Conservation (phyloP, 2,329 filamentous ascomycete genomes). For the Rutstroemia sydowiana region DNA sequence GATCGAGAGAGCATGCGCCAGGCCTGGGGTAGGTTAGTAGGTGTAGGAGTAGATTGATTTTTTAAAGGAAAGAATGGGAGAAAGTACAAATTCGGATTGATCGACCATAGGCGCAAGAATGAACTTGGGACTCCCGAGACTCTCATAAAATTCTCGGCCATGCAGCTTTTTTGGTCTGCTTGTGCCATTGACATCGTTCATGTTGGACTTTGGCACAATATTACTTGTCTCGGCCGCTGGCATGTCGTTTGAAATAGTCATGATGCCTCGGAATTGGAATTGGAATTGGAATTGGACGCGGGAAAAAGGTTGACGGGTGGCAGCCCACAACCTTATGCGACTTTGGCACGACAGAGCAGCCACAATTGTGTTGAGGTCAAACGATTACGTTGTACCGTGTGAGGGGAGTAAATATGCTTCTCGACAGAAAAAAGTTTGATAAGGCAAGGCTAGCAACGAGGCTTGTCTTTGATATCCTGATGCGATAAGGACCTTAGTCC, state of each 20-base stretch:
- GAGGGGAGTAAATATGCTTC: too few species aligned
- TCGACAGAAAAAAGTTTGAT: too few species aligned
- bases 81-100: slow-evolving; percentile 87
- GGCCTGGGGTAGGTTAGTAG: slow-evolving; percentile 48
- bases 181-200: slow-evolving; percentile 1
- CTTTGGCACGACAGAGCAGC: slow-evolving; percentile 13
- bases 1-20: slow-evolving; percentile 96
- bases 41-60: neutral
- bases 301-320: slow-evolving; percentile 21
- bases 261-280: slow-evolving; percentile 12
- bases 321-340: slow-evolving; percentile 26
- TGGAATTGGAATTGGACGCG: too few species aligned
- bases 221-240: slow-evolving; percentile 9
- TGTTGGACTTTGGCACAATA: neutral
- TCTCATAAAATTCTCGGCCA: slow-evolving; percentile 89
- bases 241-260: slow-evolving; percentile 15
- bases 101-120: slow-evolving; percentile 97
- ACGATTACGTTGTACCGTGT: too few species aligned
- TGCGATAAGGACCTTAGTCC: too few species aligned
- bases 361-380: slow-evolving; percentile 13
- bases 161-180: slow-evolving; percentile 52
- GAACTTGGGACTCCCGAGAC: slow-evolving; percentile 83
- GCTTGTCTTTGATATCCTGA: too few species aligned
- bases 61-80: neutral
- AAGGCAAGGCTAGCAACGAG: too few species aligned